These are phyloP conservation scores for Fusarium keratoplasticum DNA, from an alignment of 2,329 filamentous ascomycete species.

Conservation along the genomic window DNA sequence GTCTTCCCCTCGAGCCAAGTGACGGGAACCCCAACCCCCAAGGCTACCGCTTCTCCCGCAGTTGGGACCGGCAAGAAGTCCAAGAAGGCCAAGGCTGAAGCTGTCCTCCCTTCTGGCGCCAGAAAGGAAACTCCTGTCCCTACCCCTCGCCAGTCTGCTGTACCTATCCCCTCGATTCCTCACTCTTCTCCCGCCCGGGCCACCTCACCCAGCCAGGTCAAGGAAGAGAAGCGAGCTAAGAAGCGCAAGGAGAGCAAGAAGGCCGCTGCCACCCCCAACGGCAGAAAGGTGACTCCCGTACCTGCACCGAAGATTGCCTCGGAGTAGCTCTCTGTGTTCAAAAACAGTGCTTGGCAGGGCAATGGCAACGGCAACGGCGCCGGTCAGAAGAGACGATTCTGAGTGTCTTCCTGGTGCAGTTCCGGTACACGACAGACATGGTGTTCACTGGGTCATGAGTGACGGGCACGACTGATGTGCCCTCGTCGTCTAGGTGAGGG, in stretches of 20 bases:
- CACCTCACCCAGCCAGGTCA: conserved; percentile 39
- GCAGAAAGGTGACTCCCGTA: conserved; percentile 44
- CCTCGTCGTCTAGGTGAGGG: not conserved
- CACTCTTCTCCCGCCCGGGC: conserved; percentile 39
- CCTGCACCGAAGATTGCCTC: conserved; percentile 37
- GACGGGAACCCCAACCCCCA: conserved; percentile 41
- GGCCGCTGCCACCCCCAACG: conserved; percentile 35
- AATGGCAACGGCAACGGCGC: not conserved
- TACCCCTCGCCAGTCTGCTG: conserved; percentile 44
- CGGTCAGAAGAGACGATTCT: not conserved
- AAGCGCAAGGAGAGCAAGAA: conserved; percentile 45
- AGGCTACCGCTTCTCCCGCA: conserved; percentile 36
- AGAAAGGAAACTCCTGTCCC: conserved; percentile 47
- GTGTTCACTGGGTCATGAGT: not conserved
- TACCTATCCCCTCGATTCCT: conserved; percentile 53
- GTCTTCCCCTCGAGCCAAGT: conserved; percentile 36
- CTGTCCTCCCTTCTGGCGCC: conserved; percentile 10
- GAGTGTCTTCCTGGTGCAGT: not conserved
- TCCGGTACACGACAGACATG: not conserved
- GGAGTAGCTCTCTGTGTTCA: conserved; percentile 36
- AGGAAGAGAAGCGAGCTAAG: conserved; percentile 46
- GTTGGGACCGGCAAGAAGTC: conserved; percentile 41
- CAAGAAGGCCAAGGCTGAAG: conserved; percentile 46
- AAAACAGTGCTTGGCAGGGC: conserved; percentile 1
- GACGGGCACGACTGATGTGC: not conserved